A percentile compares a stretch with the other conserved stretches of the same genome.
These are phyloP conservation scores for Blastomyces silverae DNA, from an alignment of 2,329 filamentous ascomycete species.

Conservation along the genomic window DNA sequence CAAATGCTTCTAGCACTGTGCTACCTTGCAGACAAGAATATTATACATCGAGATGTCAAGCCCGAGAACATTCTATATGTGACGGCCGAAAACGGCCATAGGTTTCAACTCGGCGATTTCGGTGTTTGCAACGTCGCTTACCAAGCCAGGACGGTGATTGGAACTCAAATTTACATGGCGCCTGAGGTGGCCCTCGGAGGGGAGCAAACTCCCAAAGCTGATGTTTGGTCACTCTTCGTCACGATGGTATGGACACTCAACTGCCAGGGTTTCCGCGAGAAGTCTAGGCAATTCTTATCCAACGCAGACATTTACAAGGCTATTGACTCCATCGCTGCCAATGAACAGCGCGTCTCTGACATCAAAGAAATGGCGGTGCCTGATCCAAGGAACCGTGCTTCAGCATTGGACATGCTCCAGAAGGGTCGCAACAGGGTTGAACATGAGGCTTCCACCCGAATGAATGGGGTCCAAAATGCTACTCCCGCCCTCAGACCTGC, in stretches of 20 bases:
- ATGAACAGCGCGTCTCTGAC: too few species aligned
- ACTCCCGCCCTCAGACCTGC: too few species aligned
- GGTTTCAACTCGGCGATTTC: slow-evolving; percentile 11
- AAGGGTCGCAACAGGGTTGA: too few species aligned
- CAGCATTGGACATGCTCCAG: too few species aligned
- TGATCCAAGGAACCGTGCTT: too few species aligned
- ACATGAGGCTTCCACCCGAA: too few species aligned
- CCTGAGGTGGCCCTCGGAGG: not conserved
- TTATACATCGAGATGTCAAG: slow-evolving; percentile 90
- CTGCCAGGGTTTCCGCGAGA: too few species aligned
- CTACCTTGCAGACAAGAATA: slow-evolving; percentile 71
- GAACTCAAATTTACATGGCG: slow-evolving; percentile 1
- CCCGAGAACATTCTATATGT: slow-evolving; percentile 74
- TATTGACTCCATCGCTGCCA: too few species aligned
- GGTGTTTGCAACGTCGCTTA: not conserved
- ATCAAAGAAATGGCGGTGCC: too few species aligned
- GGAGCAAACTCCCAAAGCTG: slow-evolving; percentile 7
- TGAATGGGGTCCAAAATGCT: too few species aligned
- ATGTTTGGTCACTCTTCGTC: slow-evolving; percentile 10
- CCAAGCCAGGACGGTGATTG: not conserved
- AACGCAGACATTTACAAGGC: too few species aligned
- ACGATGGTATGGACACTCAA: slow-evolving; percentile 6
- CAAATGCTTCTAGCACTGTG: slow-evolving; percentile 37
- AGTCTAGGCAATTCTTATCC: too few species aligned
- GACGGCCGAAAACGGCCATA: not conserved